phyloP scores from a whole-genome alignment of 805 yeast species.

The Teunomyces pallodes region DNA sequence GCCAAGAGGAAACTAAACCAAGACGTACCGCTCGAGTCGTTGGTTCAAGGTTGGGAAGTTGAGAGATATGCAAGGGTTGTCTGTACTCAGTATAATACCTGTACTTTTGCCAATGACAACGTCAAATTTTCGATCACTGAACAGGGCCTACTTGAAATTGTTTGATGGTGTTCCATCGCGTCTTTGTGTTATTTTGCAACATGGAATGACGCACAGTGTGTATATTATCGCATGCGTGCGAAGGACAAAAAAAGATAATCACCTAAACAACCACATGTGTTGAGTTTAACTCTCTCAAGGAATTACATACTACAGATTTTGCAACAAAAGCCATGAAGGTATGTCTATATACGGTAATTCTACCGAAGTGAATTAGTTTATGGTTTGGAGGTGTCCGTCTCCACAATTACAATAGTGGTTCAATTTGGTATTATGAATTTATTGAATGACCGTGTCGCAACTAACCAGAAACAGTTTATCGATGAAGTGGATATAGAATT shows the following conservation, averaged over 20 bases:
- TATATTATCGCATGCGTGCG: constrained; percentile 1
- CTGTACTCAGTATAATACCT: constrained; percentile 9
- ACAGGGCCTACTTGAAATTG: constrained; percentile 14
- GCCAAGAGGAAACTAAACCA: constrained; percentile 2
- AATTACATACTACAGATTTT: not conserved
- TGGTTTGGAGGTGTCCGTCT: not conserved
- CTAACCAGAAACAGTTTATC: constrained; percentile 56
- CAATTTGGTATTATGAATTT: not conserved
- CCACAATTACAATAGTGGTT: not conserved
- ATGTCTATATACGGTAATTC: not conserved
- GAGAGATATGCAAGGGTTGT: constrained; percentile 25
- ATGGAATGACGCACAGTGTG: not conserved
- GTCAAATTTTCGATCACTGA: constrained; percentile 17
- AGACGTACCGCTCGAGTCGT: constrained; percentile 2
- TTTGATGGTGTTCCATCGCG: not conserved
- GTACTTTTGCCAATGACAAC: constrained; percentile 5
- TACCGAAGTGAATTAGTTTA: not conserved
- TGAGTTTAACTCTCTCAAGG: not conserved
- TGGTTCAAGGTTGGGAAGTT: constrained; percentile 24
- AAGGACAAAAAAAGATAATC: constrained; percentile 11
- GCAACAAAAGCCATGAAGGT: not conserved
- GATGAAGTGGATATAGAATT: constrained; percentile 92
- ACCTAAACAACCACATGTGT: constrained; percentile 12
- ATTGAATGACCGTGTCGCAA: constrained; percentile 1
- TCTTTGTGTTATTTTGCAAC: not conserved